Evolutionary conservation across 768 basidiomycete genomes (phyloP), one percentile per base, ranked within the genome.

Genomic region (Agaricus sinodeliciosus): DNA sequence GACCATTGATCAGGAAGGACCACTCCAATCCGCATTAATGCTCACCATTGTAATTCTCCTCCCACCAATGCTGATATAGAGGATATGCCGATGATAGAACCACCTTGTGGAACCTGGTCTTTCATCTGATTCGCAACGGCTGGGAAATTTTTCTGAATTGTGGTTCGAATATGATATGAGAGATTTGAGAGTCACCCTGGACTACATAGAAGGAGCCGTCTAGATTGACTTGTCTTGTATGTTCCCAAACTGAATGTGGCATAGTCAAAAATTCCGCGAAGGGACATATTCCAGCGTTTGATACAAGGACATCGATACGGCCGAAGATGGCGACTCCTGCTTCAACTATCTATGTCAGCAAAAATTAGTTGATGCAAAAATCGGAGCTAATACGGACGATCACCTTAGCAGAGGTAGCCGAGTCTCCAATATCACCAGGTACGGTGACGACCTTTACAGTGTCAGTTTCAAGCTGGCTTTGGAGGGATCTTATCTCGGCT

Each of bases 61-160:
- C 87, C 87, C 43, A 89, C 85, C 15, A 88, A 73, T 0, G 86
- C 88, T 25, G 84, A 87, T 54, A 89, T 88, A n/a, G 82, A 85
- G 9, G 85, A 85, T 25, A 89, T 80, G 18, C 80, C 85, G 36
- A 90, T 81, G 61, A 90, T 87, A 3, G 82, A 78, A 3, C 87
- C 87, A 3, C 87, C 85, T 62, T 81, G 81, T 2, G 85, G 85
- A 6, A 64, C 69, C 59, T 88, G 87, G 13, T 58, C 67, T 56
- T 80, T 79, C 87, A 90, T 90, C 62, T 85, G 84, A 55, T 82
- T 84, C 8, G 85, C 85, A 2, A 83, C 80, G 13, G 84, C 85
- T 81, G 46, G 9, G 43, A 53, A 48, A 27, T 11, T 31, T 25
- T 13, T 18, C 37, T 27, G 19, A 44, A 27, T 26, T 9, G 42